Conservation (phyloP, 2,329 filamentous ascomycete species). For the Eurotiales sp. region DNA sequence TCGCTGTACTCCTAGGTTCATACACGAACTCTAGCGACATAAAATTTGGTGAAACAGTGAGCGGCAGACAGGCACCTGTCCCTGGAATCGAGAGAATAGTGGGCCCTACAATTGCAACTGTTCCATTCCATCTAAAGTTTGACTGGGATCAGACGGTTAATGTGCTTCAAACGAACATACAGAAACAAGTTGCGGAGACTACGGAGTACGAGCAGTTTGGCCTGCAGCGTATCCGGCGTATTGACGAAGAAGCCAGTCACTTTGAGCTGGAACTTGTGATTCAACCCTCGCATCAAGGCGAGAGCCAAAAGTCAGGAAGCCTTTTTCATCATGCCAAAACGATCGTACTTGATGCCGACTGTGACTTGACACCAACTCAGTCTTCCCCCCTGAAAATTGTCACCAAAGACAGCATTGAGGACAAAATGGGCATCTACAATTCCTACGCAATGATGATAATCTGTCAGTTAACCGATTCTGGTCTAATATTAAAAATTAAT, state of each 20-base stretch:
- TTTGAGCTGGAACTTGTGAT: slow-evolving; percentile 39
- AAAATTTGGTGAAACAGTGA: slow-evolving; percentile 24
- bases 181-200: slow-evolving; percentile 48
- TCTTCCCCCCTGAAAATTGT: neutral
- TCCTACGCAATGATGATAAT: slow-evolving; percentile 7
- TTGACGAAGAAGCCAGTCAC: slow-evolving; percentile 41
- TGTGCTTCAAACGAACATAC: slow-evolving; percentile 52
- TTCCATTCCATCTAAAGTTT: slow-evolving; percentile 26
- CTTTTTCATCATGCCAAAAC: slow-evolving; percentile 1
- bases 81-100: slow-evolving; percentile 35
- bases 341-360: neutral
- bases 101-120: slow-evolving; percentile 22
- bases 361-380: neutral
- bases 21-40: slow-evolving; percentile 19
- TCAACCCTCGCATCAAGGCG: slow-evolving; percentile 7
- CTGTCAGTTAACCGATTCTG: slow-evolving; percentile 1
- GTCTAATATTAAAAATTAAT: neutral
- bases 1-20: slow-evolving; percentile 1
- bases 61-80: slow-evolving; percentile 34
- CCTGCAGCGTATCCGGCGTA: slow-evolving; percentile 43
- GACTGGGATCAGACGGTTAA: slow-evolving; percentile 30
- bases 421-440: neutral
- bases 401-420: neutral
- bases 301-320: neutral
- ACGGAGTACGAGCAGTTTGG: slow-evolving; percentile 59